Percentiles rank a stretch among this genome's conserved stretches.
Evolutionary conservation across 805 yeast species (phyloP).

Genomic region (Wickerhamiella spandovensis): DNA sequence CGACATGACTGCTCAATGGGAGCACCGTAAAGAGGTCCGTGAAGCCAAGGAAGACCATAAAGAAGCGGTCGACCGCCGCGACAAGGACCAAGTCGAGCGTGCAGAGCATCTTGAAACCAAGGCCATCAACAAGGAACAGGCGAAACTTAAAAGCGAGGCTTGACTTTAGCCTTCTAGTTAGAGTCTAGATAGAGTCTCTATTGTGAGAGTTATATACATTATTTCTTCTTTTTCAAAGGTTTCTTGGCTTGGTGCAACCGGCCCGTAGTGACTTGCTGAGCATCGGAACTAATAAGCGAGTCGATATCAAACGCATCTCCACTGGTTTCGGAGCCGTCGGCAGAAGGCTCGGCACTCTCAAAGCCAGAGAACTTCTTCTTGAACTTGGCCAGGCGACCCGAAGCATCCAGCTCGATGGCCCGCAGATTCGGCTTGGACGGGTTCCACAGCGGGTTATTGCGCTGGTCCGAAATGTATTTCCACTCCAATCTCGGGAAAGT

Average conservation of each 20-base stretch:
- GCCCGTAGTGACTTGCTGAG: slow-evolving; percentile 18
- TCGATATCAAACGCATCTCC: slow-evolving; percentile 13
- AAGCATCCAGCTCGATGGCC: slow-evolving; percentile 65
- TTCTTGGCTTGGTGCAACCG: slow-evolving; percentile 13
- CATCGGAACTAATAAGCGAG: slow-evolving; percentile 16
- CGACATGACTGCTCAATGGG: neutral
- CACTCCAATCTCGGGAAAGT: slow-evolving; percentile 81
- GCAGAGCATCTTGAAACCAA: no score
- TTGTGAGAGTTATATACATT: neutral
- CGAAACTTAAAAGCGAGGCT: neutral
- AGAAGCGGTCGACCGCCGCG: neutral
- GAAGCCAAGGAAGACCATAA: neutral
- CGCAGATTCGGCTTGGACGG: slow-evolving; percentile 67
- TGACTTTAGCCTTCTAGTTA: neutral
- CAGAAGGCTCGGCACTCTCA: slow-evolving; percentile 2
- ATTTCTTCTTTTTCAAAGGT: slow-evolving; percentile 13
- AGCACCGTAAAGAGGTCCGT: neutral
- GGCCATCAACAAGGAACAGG: neutral
- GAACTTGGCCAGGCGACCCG: slow-evolving; percentile 49
- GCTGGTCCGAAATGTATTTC: slow-evolving; percentile 76
- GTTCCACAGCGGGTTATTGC: slow-evolving; percentile 82
- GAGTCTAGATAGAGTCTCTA: neutral
- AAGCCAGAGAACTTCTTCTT: slow-evolving; percentile 22
- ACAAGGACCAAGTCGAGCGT: no score
- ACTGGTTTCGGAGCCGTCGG: neutral